Percentiles rank a stretch among this genome's conserved stretches.
phyloP scores from a whole-genome alignment of 2,329 filamentous ascomycete species.

The Rutstroemia sp. region DNA sequence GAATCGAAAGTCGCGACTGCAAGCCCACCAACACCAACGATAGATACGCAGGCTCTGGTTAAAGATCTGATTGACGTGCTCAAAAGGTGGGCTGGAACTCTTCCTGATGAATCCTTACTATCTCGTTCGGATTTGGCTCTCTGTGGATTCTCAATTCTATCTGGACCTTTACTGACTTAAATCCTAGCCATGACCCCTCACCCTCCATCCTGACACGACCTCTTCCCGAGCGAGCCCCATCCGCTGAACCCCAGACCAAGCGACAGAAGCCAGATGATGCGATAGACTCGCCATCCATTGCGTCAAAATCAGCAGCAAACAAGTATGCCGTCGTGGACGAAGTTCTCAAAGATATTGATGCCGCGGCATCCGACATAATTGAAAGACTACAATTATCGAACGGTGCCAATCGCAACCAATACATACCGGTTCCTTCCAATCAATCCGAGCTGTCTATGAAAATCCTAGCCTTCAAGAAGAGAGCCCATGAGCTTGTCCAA shows the following conservation, averaged over 20 bases:
- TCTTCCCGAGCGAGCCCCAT: constrained; percentile 36
- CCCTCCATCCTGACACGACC: constrained; percentile 49
- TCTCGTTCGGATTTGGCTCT: not conserved
- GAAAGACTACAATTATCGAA: constrained; percentile 38
- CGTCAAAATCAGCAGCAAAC: constrained; percentile 31
- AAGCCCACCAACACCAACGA: constrained; percentile 16
- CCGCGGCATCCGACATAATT: constrained; percentile 40
- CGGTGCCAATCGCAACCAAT: constrained; percentile 20
- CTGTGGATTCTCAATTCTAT: constrained; percentile 10
- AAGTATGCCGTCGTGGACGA: constrained; percentile 57
- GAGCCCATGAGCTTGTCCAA: constrained; percentile 54
- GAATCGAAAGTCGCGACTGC: constrained; percentile 17
- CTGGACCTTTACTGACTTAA: constrained; percentile 13
- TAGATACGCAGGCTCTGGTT: constrained; percentile 32
- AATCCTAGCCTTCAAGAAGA: constrained; percentile 46
- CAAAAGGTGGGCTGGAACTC: constrained; percentile 32
- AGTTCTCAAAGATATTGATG: constrained; percentile 50
- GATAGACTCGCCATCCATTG: constrained; percentile 36
- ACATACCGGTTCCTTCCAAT: constrained; percentile 14
- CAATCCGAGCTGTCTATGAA: constrained; percentile 23
- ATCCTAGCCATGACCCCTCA: constrained; percentile 44
- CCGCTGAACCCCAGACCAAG: constrained; percentile 50
- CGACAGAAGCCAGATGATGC: constrained; percentile 49
- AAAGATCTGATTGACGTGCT: constrained; percentile 37
- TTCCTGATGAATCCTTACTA: not conserved